Conservation (phyloP, 495 filamentous ascomycete species). For the Entonaema liquescens region DNA sequence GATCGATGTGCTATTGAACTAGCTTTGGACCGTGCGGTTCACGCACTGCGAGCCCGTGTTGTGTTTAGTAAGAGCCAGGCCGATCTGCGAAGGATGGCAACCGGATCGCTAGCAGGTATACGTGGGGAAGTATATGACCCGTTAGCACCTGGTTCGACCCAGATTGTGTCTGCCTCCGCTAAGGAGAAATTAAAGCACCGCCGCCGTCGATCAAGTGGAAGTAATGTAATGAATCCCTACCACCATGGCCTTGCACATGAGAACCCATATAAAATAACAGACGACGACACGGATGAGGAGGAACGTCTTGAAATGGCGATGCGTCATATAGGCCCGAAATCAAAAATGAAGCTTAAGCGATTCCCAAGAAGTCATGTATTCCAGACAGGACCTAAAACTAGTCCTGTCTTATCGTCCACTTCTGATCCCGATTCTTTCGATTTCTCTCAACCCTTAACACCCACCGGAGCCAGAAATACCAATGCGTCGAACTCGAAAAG, state of each 20-base stretch:
- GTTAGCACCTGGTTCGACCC: constrained; percentile 10
- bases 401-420: constrained; percentile 25
- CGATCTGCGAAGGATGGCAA: constrained; percentile 62
- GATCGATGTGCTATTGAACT: constrained; percentile 89
- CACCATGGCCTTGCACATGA: constrained; percentile 21
- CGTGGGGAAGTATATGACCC: constrained; percentile 13
- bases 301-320: constrained; percentile 53
- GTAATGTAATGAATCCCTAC: constrained; percentile 28
- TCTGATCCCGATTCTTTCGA: constrained; percentile 42
- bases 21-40: constrained; percentile 83
- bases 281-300: constrained; percentile 54
- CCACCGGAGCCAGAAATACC: constrained; percentile 9
- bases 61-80: constrained; percentile 81
- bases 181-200: constrained; percentile 36
- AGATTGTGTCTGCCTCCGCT: background rate
- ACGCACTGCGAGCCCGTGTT: constrained; percentile 75
- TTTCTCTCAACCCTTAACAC: constrained; percentile 48
- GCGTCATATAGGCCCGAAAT: constrained; percentile 26
- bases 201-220: constrained; percentile 43
- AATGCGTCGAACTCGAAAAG: constrained; percentile 3
- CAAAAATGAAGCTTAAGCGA: constrained; percentile 44
- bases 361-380: constrained; percentile 42
- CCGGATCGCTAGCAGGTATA: constrained; percentile 33
- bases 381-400: constrained; percentile 32
- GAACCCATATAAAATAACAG: constrained; percentile 43